Evolutionary conservation across 441 rosid genomes (phyloP), one percentile per base, ranked within the genome.

Genomic region (Francoa sonchifolia): DNA sequence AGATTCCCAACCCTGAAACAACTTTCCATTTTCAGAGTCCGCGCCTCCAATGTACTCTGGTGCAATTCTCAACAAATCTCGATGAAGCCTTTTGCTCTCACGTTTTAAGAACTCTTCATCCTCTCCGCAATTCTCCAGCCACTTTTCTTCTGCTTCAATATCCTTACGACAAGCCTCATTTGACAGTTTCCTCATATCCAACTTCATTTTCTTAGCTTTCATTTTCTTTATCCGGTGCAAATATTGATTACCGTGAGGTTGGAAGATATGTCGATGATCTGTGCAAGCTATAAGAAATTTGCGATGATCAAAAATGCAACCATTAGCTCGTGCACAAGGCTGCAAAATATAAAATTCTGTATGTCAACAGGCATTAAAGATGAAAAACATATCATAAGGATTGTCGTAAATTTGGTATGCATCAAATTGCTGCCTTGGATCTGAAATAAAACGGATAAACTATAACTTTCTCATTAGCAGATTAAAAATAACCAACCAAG

Each of bases 231-330:
- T 65, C 65, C 63, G 58, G 44, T 55, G 62, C 29, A 61, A 42
- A 62, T 69, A 67, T 39, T 69, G 75, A 54, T 54, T 48, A 44
- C 88, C 94, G 44, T 74, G 71, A 47, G 94, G 95, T 64, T 86
- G 96, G 60, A 90, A 86, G 52, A 73, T 63, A 67, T 76, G 76
- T 14, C 80, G 72, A 54, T 90, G 99, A 65, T 86, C 93, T 23
- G 94, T 76, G 70, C 99, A 90, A 47, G 96, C 96, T 65, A 90
- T 90, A 48, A 90, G 96, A 78, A 90, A 86, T 66, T 90, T 90
- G 36, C 83, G 90, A 66, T 90, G 96, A 68, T 90, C 93, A 71
- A 90, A 90, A 56, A 90, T 80, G 70, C 99, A 90, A 34, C 90
- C 74, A 66, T 63, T 78, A 51, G 83, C 88, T 63, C 95, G 80